phyloP scores from a whole-genome alignment of 257 asterid genomes.

The Primulina eburnea region DNA sequence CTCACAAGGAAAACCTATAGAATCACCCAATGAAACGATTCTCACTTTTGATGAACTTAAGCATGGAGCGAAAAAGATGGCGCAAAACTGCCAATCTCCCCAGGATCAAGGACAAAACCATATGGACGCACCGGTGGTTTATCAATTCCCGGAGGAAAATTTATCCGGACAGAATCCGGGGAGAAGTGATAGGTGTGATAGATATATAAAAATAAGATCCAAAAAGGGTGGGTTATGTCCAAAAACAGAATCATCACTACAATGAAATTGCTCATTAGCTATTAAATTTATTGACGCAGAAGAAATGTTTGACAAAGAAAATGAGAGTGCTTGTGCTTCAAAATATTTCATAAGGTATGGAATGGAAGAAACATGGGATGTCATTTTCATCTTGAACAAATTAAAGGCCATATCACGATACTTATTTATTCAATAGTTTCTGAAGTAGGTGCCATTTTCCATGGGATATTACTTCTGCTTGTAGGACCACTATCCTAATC shows the following conservation, averaged over 20 bases:
- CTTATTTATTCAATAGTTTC: constrained; percentile 7
- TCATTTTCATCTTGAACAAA: constrained; percentile 15
- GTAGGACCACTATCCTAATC: neutral
- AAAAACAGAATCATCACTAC: constrained; percentile 29
- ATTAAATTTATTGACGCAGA: constrained; percentile 31
- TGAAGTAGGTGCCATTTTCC: neutral
- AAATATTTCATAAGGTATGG: constrained; percentile 34
- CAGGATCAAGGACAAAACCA: constrained; percentile 25
- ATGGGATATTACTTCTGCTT: too few species aligned
- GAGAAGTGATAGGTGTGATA: constrained; percentile 16
- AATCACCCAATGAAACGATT: constrained; percentile 21
- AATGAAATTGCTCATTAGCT: constrained; percentile 20
- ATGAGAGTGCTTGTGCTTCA: constrained; percentile 37
- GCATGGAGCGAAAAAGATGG: constrained; percentile 26
- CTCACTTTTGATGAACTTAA: constrained; percentile 14
- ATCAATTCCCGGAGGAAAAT: constrained; percentile 23
- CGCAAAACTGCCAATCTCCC: constrained; percentile 29
- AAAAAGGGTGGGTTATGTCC: constrained; percentile 26
- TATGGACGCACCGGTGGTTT: constrained; percentile 23
- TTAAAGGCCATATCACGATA: neutral
- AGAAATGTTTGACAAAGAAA: constrained; percentile 49
- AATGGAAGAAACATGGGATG: constrained; percentile 27
- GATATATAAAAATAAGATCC: constrained; percentile 17
- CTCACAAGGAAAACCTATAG: constrained; percentile 24
- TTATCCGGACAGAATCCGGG: constrained; percentile 24